phyloP scores from a whole-genome alignment of 768 basidiomycete species.

The Mycena epipterygia region DNA sequence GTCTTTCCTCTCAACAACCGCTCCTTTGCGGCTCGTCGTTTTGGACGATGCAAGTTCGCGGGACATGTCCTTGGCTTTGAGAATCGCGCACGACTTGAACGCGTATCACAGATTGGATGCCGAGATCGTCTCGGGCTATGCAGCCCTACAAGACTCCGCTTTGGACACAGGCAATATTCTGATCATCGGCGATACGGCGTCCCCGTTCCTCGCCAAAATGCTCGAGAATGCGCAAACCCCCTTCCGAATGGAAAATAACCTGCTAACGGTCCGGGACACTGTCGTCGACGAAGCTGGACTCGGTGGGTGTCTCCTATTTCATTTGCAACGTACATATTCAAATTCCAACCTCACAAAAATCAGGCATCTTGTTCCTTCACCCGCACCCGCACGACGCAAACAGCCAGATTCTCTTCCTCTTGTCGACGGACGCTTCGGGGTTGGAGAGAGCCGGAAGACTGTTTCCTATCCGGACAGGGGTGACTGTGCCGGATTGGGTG shows the following conservation, averaged over 20 bases:
- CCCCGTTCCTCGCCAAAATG: slow-evolving; percentile 48
- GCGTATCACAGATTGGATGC: slow-evolving; percentile 80
- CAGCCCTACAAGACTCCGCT: slow-evolving; percentile 45
- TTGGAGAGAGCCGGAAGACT: slow-evolving; percentile 78
- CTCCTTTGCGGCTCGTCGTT: slow-evolving; percentile 70
- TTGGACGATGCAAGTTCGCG: slow-evolving; percentile 48
- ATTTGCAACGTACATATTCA: slow-evolving; percentile 23
- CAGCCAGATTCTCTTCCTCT: slow-evolving; percentile 64
- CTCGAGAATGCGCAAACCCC: slow-evolving; percentile 51
- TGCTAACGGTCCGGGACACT: slow-evolving; percentile 44
- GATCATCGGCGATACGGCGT: slow-evolving; percentile 62
- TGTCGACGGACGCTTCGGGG: slow-evolving; percentile 67
- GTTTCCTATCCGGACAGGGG: slow-evolving; percentile 90
- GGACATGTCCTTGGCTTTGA: slow-evolving; percentile 68
- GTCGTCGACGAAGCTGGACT: slow-evolving; percentile 44
- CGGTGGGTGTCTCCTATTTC: slow-evolving; percentile 44
- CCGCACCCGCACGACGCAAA: slow-evolving; percentile 65
- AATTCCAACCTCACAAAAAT: slow-evolving; percentile 25
- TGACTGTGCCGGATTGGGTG: slow-evolving; percentile 84
- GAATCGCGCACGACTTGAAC: slow-evolving; percentile 77
- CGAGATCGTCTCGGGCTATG: slow-evolving; percentile 64
- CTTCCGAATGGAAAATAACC: slow-evolving; percentile 44
- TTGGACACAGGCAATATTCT: slow-evolving; percentile 65
- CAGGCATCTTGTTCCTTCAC: slow-evolving; percentile 74
- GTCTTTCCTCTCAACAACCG: slow-evolving; percentile 68